These are phyloP conservation scores for Smallanthus sonchifolius DNA, from an alignment of 129 eudicot species.

Conservation along the genomic window DNA sequence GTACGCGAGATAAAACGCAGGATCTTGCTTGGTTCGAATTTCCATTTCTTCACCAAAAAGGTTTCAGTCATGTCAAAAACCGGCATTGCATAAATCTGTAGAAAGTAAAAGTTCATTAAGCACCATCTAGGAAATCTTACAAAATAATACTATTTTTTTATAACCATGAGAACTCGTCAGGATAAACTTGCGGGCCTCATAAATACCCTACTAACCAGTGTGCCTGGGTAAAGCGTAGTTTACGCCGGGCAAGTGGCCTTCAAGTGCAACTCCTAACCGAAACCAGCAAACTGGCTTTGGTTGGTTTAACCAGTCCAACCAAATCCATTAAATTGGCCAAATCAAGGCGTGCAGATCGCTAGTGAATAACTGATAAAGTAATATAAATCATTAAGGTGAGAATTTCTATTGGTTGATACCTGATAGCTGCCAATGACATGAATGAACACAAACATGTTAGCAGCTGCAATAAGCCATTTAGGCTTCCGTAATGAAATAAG, in stretches of 20 bases:
- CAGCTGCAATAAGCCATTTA: slow-evolving; percentile 66
- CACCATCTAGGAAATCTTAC: neutral
- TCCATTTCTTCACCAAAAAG: slow-evolving; percentile 51
- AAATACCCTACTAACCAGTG: too few relatives aligned
- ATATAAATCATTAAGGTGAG: neutral
- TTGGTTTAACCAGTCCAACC: neutral
- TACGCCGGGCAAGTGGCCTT: too few relatives aligned
- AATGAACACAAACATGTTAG: slow-evolving; percentile 66
- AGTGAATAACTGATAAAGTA: neutral
- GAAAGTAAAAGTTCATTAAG: neutral
- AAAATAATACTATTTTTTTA: neutral
- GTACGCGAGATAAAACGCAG: slow-evolving; percentile 56
- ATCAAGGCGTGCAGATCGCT: neutral
- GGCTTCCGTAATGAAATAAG: slow-evolving; percentile 56
- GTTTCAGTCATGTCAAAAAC: slow-evolving; percentile 83
- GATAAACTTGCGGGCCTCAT: too few relatives aligned
- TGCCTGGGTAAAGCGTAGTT: too few relatives aligned
- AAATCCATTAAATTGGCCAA: neutral
- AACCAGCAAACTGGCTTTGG: neutral
- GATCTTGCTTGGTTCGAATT: slow-evolving; percentile 44
- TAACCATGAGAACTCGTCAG: too few relatives aligned
- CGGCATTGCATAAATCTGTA: slow-evolving; percentile 75
- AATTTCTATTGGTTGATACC: slow-evolving; percentile 28
- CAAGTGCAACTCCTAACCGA: neutral
- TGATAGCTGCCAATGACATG: slow-evolving; percentile 79